phyloP scores from a whole-genome alignment of 2,329 filamentous ascomycete genomes.

The Trichoderma koningiopsis region DNA sequence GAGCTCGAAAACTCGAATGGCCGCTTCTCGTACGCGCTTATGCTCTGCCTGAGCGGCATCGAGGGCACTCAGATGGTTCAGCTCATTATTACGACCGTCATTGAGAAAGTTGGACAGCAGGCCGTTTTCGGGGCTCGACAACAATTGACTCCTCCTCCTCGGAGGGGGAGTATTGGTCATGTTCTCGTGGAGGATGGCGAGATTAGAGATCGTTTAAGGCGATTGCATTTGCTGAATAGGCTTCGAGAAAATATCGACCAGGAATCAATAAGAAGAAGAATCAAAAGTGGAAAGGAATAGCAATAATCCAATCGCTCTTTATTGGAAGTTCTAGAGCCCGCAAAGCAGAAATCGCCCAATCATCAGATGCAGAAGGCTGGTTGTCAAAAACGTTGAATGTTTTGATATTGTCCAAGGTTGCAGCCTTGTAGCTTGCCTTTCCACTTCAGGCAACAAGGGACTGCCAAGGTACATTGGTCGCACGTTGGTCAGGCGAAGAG shows the following conservation, averaged over 20 bases:
- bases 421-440: background rate
- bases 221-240: constrained; percentile 20
- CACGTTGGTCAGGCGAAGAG: background rate
- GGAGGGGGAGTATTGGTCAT: constrained; percentile 51
- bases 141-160: constrained; percentile 42
- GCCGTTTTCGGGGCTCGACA: constrained; percentile 46
- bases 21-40: constrained; percentile 60
- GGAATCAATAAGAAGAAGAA: background rate
- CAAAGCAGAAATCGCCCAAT: background rate
- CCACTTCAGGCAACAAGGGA: background rate
- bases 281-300: background rate
- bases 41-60: constrained; percentile 67
- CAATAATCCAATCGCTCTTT: background rate
- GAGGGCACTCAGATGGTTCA: constrained; percentile 66
- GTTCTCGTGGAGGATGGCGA: constrained; percentile 23
- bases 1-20: constrained; percentile 51
- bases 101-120: constrained; percentile 64
- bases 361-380: background rate
- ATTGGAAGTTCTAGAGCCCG: background rate
- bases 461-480: background rate
- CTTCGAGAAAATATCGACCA: background rate
- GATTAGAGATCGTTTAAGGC: background rate
- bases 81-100: constrained; percentile 63
- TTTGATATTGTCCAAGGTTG: constrained; percentile 15
- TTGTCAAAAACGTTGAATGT: background rate